A percentile compares a stretch with the other conserved stretches of the same genome.
phyloP scores from a whole-genome alignment of 371 early-diverging fungal genomes.

The Blastocladiella emersonii region DNA sequence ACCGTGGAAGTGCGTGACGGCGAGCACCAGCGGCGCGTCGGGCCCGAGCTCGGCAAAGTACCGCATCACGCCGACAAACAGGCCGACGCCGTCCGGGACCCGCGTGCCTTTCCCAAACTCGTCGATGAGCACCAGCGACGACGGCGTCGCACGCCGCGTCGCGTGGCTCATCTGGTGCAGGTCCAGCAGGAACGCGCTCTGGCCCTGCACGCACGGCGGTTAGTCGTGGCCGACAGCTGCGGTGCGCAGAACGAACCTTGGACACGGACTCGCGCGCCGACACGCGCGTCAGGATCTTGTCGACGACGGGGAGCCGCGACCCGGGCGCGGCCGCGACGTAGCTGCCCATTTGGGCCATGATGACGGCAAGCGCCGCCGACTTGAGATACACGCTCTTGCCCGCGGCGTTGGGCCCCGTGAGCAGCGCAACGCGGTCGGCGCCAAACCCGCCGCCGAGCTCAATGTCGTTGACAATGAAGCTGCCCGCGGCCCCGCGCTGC shows the following conservation, averaged over 20 bases:
- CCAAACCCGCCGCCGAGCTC: conserved; percentile 7
- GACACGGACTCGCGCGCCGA: neutral
- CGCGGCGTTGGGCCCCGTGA: conserved; percentile 18
- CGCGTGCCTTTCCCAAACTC: conserved; percentile 17
- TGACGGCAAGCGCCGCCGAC: conserved; percentile 14
- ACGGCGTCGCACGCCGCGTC: conserved; percentile 6
- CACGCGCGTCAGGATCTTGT: conserved; percentile 10
- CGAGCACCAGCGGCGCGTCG: no score
- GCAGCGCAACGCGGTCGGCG: conserved; percentile 1
- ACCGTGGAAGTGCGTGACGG: no score
- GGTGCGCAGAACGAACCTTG: neutral
- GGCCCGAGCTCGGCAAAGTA: neutral
- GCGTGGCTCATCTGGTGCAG: conserved; percentile 9
- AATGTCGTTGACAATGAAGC: conserved; percentile 14
- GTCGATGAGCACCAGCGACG: conserved; percentile 9
- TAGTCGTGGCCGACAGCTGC: no score
- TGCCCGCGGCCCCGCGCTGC: neutral
- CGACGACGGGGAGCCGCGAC: conserved; percentile 12
- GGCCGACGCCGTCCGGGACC: conserved; percentile 12
- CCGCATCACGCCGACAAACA: conserved; percentile 13
- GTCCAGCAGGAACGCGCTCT: conserved; percentile 17
- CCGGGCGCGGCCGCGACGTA: conserved; percentile 13
- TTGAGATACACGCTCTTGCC: conserved; percentile 17
- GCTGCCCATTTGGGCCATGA: conserved; percentile 21
- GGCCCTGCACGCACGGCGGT: no score